phyloP scores from a whole-genome alignment of 2,329 filamentous ascomycete genomes.

The Phialemonium atrogriseum region DNA sequence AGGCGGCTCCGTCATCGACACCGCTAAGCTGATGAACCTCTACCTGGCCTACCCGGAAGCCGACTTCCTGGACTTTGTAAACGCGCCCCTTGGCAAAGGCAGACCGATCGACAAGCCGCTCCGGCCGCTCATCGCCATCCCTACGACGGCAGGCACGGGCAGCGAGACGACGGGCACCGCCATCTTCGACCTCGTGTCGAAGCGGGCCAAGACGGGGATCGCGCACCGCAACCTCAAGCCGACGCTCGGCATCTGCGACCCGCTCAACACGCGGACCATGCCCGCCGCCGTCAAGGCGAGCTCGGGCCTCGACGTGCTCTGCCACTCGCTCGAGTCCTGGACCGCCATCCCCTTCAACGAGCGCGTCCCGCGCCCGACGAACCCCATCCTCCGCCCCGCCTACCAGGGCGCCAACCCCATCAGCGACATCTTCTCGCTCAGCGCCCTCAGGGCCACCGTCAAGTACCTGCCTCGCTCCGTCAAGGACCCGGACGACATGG shows the following conservation, averaged over 20 bases:
- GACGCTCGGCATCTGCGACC: constrained; percentile 76
- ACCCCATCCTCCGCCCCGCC: constrained; percentile 84
- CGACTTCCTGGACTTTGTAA: constrained; percentile 95
- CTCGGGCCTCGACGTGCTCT: constrained; percentile 89
- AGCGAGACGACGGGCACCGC: constrained; percentile 96
- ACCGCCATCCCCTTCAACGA: constrained; percentile 93
- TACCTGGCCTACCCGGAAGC: constrained; percentile 87
- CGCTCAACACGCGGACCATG: constrained; percentile 93
- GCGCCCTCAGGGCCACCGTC: constrained; percentile 73
- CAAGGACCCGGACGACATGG: constrained; percentile 78
- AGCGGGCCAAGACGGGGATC: constrained; percentile 89
- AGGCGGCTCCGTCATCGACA: constrained; percentile 92
- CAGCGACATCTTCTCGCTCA: constrained; percentile 90
- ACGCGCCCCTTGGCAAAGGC: constrained; percentile 84
- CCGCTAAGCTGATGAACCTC: constrained; percentile 96
- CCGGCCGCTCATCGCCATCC: constrained; percentile 71
- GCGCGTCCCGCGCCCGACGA: constrained; percentile 72
- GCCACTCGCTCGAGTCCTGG: constrained; percentile 93
- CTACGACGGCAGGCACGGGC: constrained; percentile 79
- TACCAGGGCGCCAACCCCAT: constrained; percentile 98
- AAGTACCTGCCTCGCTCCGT: constrained; percentile 89
- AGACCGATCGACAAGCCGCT: constrained; percentile 63
- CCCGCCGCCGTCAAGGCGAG: constrained; percentile 86
- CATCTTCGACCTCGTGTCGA: constrained; percentile 89
- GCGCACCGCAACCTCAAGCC: constrained; percentile 94